Base-by-base conservation (phyloP, 768 basidiomycete species). In the Hypsizygus marmoreus region DNA sequence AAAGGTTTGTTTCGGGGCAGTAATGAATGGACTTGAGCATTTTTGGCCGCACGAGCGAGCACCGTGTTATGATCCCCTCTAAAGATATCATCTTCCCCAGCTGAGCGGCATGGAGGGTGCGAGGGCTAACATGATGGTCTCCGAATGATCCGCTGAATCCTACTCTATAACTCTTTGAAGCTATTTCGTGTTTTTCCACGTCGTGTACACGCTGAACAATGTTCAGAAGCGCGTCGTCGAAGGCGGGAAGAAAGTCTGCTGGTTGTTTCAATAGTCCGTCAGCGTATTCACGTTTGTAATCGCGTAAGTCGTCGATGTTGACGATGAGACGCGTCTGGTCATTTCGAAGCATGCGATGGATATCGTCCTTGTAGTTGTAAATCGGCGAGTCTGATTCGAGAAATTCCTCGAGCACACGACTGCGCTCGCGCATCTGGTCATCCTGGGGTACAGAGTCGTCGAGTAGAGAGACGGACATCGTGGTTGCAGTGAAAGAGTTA, bases 1-100 rank as follows among this genome's bases (percentile, higher is more conserved):
- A 97, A 29, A 80, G 75, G 40, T 75, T 73, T 13, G 93, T 95
- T 44, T 84, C 83, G n/a, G 88, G 85, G 62, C 93, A 95, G 69
- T 88, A 99, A 62, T 99, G 97, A 35, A 97, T 82, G 9, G 97
- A 97, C 64, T 87, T 89, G 62, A 97, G 79, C 91, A 99, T 95
- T 72, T 99, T 99, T 12, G 97, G 97, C 24, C 97, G 87, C 43
- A 98, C 95, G 47, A 99, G 84, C 6, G 95, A 97, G 66, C 97
- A 99, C 47, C 97, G 82, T 3, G 95, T 98, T 51, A 99, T 93
- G 63, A 99, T 99, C 29, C 95, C 97, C 71, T 99, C 97, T 25
- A 99, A 66, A 25, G 90, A 94, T 61, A 98, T 91, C 93, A 98
- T 93, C 68, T 88, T 93, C 38, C 93, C 91, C 14, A 99, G 81